Conservation (phyloP, 805 yeast genomes). For the Nakazawaea molendinolei region DNA sequence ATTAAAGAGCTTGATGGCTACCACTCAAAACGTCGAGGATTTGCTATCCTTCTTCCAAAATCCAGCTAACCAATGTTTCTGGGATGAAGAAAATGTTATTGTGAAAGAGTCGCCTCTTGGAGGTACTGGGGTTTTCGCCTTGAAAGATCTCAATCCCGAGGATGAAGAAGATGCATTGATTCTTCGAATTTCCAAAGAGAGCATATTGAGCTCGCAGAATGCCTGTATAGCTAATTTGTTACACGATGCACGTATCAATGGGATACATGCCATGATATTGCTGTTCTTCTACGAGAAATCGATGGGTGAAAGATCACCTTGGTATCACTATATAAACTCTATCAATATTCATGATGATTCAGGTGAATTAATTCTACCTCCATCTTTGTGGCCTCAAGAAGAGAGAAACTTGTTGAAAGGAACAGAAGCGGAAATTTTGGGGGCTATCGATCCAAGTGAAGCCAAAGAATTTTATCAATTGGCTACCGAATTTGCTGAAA, state of each 20-base stretch:
- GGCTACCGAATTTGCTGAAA: slow-evolving; percentile 35
- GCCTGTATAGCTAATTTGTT: slow-evolving; percentile 62
- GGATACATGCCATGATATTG: slow-evolving; percentile 60
- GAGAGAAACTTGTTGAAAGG: slow-evolving; percentile 45
- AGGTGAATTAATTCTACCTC: slow-evolving; percentile 39
- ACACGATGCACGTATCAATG: slow-evolving; percentile 50
- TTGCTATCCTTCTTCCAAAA: slow-evolving; percentile 47
- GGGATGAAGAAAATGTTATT: slow-evolving; percentile 41
- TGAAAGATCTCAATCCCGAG: slow-evolving; percentile 24
- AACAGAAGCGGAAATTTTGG: slow-evolving; percentile 56
- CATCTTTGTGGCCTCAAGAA: slow-evolving; percentile 55
- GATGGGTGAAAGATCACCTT: slow-evolving; percentile 62
- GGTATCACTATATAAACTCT: slow-evolving; percentile 60
- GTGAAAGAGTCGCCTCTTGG: slow-evolving; percentile 44
- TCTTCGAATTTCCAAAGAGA: slow-evolving; percentile 54
- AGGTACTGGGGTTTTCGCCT: slow-evolving; percentile 73
- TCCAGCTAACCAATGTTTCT: slow-evolving; percentile 39
- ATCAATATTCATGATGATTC: slow-evolving; percentile 32
- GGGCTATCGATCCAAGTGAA: slow-evolving; percentile 46
- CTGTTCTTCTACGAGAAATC: slow-evolving; percentile 68
- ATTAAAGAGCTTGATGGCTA: slow-evolving; percentile 19
- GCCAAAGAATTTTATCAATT: slow-evolving; percentile 32
- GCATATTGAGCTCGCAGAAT: slow-evolving; percentile 51
- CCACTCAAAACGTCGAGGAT: slow-evolving; percentile 21
- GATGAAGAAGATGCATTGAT: slow-evolving; percentile 26